These are phyloP conservation scores for Aurifilum marmelostoma DNA, from an alignment of 2,329 filamentous ascomycete species.

Conservation along the genomic window DNA sequence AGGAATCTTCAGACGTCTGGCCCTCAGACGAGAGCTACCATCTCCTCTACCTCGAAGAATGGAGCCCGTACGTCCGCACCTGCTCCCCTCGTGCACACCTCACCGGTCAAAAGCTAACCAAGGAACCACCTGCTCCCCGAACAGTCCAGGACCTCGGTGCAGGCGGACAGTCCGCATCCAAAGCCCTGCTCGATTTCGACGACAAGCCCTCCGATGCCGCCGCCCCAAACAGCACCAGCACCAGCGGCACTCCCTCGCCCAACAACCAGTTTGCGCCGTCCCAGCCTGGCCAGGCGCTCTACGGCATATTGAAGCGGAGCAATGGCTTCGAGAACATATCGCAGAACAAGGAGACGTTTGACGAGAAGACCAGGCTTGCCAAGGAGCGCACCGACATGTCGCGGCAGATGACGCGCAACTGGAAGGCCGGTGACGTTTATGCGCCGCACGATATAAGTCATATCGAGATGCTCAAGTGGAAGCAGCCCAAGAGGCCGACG, in stretches of 20 bases:
- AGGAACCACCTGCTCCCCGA: background rate
- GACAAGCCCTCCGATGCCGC: background rate
- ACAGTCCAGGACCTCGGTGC: conserved; percentile 19
- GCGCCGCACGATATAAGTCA: conserved; percentile 83
- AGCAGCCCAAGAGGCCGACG: conserved; percentile 54
- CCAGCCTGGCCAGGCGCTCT: conserved; percentile 6
- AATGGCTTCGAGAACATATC: conserved; percentile 21
- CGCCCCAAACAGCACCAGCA: conserved; percentile 31
- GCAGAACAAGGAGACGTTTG: conserved; percentile 38
- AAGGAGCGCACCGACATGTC: conserved; percentile 57
- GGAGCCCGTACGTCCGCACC: conserved; percentile 19
- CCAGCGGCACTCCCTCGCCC: conserved; percentile 4
- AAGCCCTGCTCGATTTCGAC: conserved; percentile 24
- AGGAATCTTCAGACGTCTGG: conserved; percentile 31
- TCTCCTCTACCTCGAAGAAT: conserved; percentile 26
- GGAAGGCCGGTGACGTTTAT: conserved; percentile 82
- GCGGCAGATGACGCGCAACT: conserved; percentile 69
- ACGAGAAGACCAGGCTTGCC: conserved; percentile 44
- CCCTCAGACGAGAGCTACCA: conserved; percentile 24
- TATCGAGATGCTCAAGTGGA: conserved; percentile 82
- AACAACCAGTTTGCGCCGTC: background rate
- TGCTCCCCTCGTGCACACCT: background rate
- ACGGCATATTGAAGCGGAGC: conserved; percentile 1
- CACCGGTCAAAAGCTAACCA: conserved; percentile 9
- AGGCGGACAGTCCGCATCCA: conserved; percentile 5